phyloP scores from a whole-genome alignment of 2,329 filamentous ascomycete genomes.

The Pyrenochaeta sp. region DNA sequence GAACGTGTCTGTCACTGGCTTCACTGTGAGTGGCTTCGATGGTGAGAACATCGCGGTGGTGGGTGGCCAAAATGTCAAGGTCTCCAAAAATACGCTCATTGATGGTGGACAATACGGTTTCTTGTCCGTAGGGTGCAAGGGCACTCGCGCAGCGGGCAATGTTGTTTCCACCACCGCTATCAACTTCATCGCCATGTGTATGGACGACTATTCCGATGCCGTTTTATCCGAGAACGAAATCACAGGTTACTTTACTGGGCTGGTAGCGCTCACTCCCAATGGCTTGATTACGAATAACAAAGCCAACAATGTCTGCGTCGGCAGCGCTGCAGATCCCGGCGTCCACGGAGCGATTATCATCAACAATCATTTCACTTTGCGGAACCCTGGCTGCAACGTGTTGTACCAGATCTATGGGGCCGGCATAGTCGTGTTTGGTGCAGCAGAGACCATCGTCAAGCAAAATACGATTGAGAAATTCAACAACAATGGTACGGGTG shows the following conservation, averaged over 20 bases:
- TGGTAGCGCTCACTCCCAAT: constrained; percentile 33
- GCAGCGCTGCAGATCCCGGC: constrained; percentile 46
- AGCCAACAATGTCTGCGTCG: constrained; percentile 43
- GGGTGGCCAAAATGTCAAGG: constrained; percentile 38
- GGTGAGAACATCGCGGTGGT: constrained; percentile 51
- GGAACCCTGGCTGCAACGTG: constrained; percentile 15
- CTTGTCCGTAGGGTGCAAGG: constrained; percentile 48
- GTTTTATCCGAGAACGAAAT: constrained; percentile 1
- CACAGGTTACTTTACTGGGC: constrained; percentile 3
- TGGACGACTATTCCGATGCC: constrained; percentile 3
- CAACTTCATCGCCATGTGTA: constrained; percentile 52
- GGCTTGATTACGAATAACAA: constrained; percentile 42
- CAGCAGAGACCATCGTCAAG: not conserved
- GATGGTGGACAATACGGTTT: constrained; percentile 44
- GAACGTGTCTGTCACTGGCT: constrained; percentile 45
- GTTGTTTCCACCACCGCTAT: constrained; percentile 28
- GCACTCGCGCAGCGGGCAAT: constrained; percentile 28
- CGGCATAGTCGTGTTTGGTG: not conserved
- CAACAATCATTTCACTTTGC: constrained; percentile 38
- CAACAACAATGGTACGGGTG: constrained; percentile 1
- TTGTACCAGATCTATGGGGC: not conserved
- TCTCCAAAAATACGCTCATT: constrained; percentile 37
- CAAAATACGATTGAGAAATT: constrained; percentile 2
- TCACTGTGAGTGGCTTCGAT: constrained; percentile 42
- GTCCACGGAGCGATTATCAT: constrained; percentile 39